Conservation (phyloP, 345 rosid genomes). For the Pistacia integerrima region DNA sequence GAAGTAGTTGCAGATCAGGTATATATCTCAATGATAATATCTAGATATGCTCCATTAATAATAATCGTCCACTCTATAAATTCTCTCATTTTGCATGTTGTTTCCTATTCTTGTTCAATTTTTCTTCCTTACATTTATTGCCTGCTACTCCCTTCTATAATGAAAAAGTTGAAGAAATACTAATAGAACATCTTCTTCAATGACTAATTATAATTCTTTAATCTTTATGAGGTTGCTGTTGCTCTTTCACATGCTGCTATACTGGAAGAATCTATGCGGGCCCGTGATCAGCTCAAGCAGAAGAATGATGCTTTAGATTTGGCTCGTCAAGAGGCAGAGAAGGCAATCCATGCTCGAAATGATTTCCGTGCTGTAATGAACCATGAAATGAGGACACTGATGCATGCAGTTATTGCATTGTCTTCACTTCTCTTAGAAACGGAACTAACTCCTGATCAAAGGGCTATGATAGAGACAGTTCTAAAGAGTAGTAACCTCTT, state of each 20-base stretch:
- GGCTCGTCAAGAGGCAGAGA: slow-evolving; percentile 92
- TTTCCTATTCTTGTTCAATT: background rate
- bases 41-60: background rate
- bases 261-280: slow-evolving; percentile 90
- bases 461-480: slow-evolving; percentile 84
- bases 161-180: background rate
- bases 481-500: slow-evolving; percentile 91
- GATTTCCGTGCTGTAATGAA: slow-evolving; percentile 97
- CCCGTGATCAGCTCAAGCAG: slow-evolving; percentile 79
- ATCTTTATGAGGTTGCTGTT: slow-evolving; percentile 74
- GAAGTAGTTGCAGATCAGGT: slow-evolving; percentile 98
- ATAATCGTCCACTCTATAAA: background rate
- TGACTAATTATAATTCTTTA: slow-evolving; percentile 13
- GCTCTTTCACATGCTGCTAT: slow-evolving; percentile 98
- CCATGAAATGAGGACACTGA: slow-evolving; percentile 97
- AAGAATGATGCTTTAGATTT: slow-evolving; percentile 76
- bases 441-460: slow-evolving; percentile 73
- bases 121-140: background rate
- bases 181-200: background rate
- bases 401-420: slow-evolving; percentile 83
- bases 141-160: background rate
- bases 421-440: slow-evolving; percentile 92
- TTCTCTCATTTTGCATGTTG: background rate
- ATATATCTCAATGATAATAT: background rate
- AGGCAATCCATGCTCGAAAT: slow-evolving; percentile 86